Evolutionary conservation across 176 grass and related monocot genomes (phyloP), one percentile per base, ranked within the genome.

Genomic region (Oryza rufipogon): DNA sequence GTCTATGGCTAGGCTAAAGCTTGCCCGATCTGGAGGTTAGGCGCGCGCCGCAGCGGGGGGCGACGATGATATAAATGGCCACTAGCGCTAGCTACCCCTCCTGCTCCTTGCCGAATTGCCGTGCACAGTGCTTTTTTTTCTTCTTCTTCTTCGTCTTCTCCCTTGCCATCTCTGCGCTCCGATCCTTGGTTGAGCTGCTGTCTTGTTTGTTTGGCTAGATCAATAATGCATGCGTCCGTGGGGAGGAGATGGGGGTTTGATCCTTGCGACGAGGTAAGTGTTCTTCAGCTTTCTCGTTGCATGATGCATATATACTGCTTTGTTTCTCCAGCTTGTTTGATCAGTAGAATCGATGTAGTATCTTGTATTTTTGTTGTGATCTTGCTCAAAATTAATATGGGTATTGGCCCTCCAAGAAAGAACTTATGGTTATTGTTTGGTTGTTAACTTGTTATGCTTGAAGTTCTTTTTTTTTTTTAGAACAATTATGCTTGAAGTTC

Each of bases 11-110:
- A 5, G 1, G 38, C 38, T 44, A 71, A 71, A 2, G 66, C 68
- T 72, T 72, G 22, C 49, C 51, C 79, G 64, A 48, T 44, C 19
- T n/a, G 65, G 65, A 33, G 17, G 66, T 70, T 81, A 13, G 79
- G 79, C 79, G 47, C 66, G 79, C 19, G 54, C 54, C 1, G 19
- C 19, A 58, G 6, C 19, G 54, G 6, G 49, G 49, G 49, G 8
- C 20, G 41, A 71, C 3, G 16, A 64, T 82, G 16, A 47, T 82
- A 82, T 82, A 73, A 82, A 70, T 20, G 19, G n/a, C 58, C 58
- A 63, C 58, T 63, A 63, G 58, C 46, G 6, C 38, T 47, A 11
- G 6, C 38, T 47, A 11, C 19, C 54, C 2, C 1, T 14, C 11
- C 69, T 45, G 52, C 23, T 12, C 61, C 61, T 73, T 46, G 72